Evolutionary conservation across 345 rosid genomes (phyloP).

Genomic region (Alliaria petiolata): DNA sequence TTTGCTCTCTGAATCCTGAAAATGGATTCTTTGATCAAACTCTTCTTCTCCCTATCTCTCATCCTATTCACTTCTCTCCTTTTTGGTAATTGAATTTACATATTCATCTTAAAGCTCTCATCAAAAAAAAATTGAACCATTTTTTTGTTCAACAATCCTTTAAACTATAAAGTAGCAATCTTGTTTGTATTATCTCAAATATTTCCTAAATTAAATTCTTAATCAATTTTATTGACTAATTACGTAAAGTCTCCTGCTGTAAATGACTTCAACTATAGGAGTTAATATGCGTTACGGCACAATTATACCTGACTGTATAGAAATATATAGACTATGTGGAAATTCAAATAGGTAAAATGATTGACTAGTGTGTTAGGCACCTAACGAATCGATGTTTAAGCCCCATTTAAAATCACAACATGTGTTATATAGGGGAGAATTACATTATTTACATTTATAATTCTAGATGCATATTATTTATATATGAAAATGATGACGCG

Average conservation of each 20-base stretch:
- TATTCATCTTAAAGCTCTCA: no score
- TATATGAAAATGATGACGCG: background rate
- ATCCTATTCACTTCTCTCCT: background rate
- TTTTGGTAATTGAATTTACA: conserved; percentile 1
- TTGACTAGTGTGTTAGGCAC: background rate
- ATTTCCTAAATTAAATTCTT: background rate
- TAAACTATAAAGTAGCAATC: background rate
- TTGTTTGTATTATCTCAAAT: background rate
- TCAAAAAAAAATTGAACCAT: no score
- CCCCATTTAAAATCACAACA: background rate
- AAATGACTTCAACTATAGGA: background rate
- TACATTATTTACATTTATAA: no score
- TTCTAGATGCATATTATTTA: no score
- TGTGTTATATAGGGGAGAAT: background rate
- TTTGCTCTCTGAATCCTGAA: conserved; percentile 26
- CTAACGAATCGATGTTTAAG: conserved; percentile 2
- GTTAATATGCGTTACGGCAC: background rate
- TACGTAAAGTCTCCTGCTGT: background rate
- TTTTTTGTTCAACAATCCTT: no score
- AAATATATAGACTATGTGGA: background rate
- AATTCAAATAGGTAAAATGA: conserved; percentile 4
- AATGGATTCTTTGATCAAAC: conserved; percentile 29
- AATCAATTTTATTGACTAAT: background rate
- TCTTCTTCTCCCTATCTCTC: conserved; percentile 19
- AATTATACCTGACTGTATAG: background rate